A percentile compares a stretch with the other conserved stretches of the same genome.
phyloP scores from a whole-genome alignment of 768 basidiomycete genomes.

The Trametes sanguinea region DNA sequence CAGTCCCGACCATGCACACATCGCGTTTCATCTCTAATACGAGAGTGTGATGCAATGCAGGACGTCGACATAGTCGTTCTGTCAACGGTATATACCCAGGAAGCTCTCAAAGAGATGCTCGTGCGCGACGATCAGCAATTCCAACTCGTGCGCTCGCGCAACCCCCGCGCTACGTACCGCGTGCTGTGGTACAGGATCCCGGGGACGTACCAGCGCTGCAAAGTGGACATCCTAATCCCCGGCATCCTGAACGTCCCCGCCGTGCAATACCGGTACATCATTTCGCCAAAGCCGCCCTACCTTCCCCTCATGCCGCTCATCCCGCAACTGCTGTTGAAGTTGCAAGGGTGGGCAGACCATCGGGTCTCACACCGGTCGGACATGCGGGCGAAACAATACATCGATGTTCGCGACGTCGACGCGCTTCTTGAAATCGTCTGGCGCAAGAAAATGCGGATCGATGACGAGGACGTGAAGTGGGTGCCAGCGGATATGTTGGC shows the following conservation, averaged over 20 bases:
- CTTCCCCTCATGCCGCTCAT: slow-evolving; percentile 35
- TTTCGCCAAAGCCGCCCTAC: slow-evolving; percentile 1
- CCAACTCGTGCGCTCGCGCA: slow-evolving; percentile 40
- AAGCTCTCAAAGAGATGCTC: slow-evolving; percentile 44
- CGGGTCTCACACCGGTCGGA: slow-evolving; percentile 33
- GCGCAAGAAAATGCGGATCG: background rate
- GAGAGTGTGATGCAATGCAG: slow-evolving; percentile 27
- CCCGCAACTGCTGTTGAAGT: slow-evolving; percentile 35
- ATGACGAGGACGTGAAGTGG: slow-evolving; percentile 3
- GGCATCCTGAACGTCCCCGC: slow-evolving; percentile 32
- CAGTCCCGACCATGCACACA: background rate
- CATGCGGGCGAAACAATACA: slow-evolving; percentile 40
- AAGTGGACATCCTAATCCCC: slow-evolving; percentile 37
- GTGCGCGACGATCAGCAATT: slow-evolving; percentile 36
- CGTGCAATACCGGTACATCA: slow-evolving; percentile 22
- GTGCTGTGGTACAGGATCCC: slow-evolving; percentile 41
- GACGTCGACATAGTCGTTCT: slow-evolving; percentile 51
- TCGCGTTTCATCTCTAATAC: background rate
- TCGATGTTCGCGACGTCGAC: slow-evolving; percentile 45
- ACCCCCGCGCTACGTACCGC: slow-evolving; percentile 42
- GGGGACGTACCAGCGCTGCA: slow-evolving; percentile 25
- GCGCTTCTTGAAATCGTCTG: slow-evolving; percentile 42
- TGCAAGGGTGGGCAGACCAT: slow-evolving; percentile 38
- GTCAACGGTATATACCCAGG: slow-evolving; percentile 35
- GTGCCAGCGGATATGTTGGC: slow-evolving; percentile 5